Conservation (phyloP, 1,139 yeast genomes). For the Groenewaldozyma auringiensis region DNA sequence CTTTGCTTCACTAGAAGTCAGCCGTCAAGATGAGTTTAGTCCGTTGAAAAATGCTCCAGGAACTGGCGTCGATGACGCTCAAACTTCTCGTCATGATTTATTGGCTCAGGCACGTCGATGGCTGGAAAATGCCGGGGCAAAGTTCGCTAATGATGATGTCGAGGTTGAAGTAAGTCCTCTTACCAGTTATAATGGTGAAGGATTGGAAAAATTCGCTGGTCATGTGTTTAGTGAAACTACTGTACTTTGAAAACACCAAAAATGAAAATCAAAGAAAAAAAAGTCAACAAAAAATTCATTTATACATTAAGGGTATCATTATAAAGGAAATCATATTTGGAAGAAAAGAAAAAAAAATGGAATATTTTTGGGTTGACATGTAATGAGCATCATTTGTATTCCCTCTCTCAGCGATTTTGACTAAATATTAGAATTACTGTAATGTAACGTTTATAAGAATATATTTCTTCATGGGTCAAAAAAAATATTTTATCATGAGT, state of each 20-base stretch:
- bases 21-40: constrained; percentile 75
- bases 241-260: not conserved
- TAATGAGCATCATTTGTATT: too few species aligned
- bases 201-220: constrained; percentile 54
- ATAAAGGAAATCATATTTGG: not conserved
- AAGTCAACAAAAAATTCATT: too few species aligned
- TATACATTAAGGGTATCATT: not conserved
- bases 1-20: constrained; percentile 92
- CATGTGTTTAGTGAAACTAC: constrained; percentile 18
- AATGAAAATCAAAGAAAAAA: not conserved
- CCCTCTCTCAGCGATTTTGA: too few species aligned
- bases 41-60: constrained; percentile 92
- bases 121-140: constrained; percentile 64
- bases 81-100: constrained; percentile 63
- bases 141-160: constrained; percentile 31
- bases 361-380: too few species aligned
- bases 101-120: constrained; percentile 69
- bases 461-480: too few species aligned
- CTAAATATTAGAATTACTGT: too few species aligned
- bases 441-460: too few species aligned
- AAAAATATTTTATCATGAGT: too few species aligned
- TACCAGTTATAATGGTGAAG: constrained; percentile 82
- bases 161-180: constrained; percentile 72
- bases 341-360: not conserved
- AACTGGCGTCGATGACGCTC: constrained; percentile 74